Evolutionary conservation across 805 yeast genomes (phyloP), one percentile per base, ranked within the genome.

Genomic region (Cyberlindnera euphorbiae): DNA sequence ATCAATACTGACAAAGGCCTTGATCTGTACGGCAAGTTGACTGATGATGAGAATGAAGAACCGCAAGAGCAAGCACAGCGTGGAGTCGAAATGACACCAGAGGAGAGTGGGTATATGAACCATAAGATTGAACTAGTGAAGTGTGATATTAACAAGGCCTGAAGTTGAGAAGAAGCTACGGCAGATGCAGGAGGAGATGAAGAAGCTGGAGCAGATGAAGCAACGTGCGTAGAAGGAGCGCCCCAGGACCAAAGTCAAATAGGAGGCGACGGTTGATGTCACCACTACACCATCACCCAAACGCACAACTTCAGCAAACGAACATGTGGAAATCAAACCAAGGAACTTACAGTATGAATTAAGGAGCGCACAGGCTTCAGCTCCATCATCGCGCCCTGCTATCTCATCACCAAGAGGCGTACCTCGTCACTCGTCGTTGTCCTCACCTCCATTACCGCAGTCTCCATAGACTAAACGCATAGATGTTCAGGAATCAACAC

Each of bases 261-360:
- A n/a, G 17, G 12, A 11, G 10, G 4, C 31, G 16, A 24, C 17
- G 8, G 30, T n/a, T 6, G 32, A 44, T 22, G 41, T 43, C 14
- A 26, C 18, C 16, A 29, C 34, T 19, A 44, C 47, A 2, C 47
- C 47, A 4, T 44, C 45, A 5, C 47, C 47, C n/a, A 28, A 28
- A 31, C n/a, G n/a, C n/a, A n/a, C n/a, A n/a, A n/a, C n/a, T n/a
- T n/a, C n/a, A n/a, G n/a, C n/a, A n/a, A n/a, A n/a, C n/a, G n/a
- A n/a, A n/a, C n/a, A n/a, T n/a, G n/a, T n/a, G n/a, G n/a, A n/a
- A n/a, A 41, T 19, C 22, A 34, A 25, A 5, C 13, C 21, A 21
- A 19, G 15, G 28, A 26, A 19, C 22, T 19, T 19, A 9, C 7
- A 19, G 9, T 7, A 19, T 7, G 9, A 19, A 19, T 9, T 19